Evolutionary conservation across 768 basidiomycete species (phyloP), one percentile per base, ranked within the genome.

Genomic region (Hericium erinaceus): DNA sequence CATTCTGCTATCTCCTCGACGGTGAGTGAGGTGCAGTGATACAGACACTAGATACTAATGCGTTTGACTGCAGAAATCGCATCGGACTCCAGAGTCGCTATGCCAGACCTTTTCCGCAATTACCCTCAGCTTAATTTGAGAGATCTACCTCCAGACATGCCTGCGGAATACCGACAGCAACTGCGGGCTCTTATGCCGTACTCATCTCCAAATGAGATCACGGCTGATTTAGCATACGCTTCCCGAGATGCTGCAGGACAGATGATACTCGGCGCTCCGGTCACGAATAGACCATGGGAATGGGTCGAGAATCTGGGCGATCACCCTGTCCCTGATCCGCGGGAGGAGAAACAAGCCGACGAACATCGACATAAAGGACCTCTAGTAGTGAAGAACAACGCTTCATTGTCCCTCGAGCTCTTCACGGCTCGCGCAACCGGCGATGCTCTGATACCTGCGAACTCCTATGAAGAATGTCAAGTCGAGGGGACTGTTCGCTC

Each of bases 281-380:
- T 91, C 16, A 74, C 80, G 57, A 88, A 90, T 69, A 80, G 83
- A 37, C 87, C 90, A 3, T 92, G 89, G 89, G 89, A 92, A 68
- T 92, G 89, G 89, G 81, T 84, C 7, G 89, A 92, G 68, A 81
- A 85, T 65, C 65, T 91, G 3, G 88, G 88, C 9, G 84, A 87
- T 54, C 73, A 77, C 3, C 58, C 75, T 8, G 64, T 72, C 11
- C 61, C 73, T 3, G 78, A 80, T 26, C 66, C 75, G 10, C 77
- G 74, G 33, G 77, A 78, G 10, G 73, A 73, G 37, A 71, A 76
- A 24, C 69, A 69, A 26, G 74, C 75, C 20, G 75, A 77, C 39
- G 73, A 71, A 48, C 74, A 73, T 48, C 69, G 70, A 9, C 61
- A 71, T 11, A 66, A 69, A 50, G 65, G 65, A 15, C 73, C 66